Evolutionary conservation across 345 rosid species (phyloP).

Genomic region (Ceriops zippeliana): DNA sequence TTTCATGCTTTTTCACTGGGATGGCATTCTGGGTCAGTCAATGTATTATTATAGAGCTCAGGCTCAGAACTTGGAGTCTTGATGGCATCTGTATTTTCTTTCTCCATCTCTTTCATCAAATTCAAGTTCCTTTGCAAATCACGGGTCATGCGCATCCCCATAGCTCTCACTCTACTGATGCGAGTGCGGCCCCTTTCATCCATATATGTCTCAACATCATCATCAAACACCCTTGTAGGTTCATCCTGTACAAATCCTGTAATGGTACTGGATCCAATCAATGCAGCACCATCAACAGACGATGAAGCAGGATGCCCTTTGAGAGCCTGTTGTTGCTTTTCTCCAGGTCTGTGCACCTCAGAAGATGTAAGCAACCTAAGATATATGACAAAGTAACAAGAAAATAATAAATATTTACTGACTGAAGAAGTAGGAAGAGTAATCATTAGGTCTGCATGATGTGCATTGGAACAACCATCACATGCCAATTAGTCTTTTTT

Average conservation of each 20-base stretch:
- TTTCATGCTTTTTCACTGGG: conserved; percentile 37
- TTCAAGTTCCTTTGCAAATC: conserved; percentile 94
- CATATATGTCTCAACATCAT: conserved; percentile 64
- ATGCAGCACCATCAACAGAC: conserved; percentile 25
- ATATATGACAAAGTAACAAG: conserved; percentile 17
- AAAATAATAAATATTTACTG: conserved; percentile 2
- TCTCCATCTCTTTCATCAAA: conserved; percentile 80
- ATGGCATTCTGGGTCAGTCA: conserved; percentile 23
- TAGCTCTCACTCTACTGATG: conserved; percentile 72
- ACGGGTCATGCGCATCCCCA: conserved; percentile 95
- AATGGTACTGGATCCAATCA: conserved; percentile 36
- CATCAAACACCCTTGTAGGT: conserved; percentile 34
- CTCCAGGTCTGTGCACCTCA: conserved; percentile 43
- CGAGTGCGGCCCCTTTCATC: conserved; percentile 78
- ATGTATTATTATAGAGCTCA: conserved; percentile 24
- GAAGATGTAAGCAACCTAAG: conserved; percentile 60
- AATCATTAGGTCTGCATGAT: not conserved
- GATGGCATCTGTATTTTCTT: conserved; percentile 32
- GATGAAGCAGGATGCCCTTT: conserved; percentile 31
- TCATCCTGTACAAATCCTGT: conserved; percentile 37
- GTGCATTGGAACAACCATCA: not conserved
- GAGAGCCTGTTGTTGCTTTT: conserved; percentile 29
- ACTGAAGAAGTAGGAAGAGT: not conserved
- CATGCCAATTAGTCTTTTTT: too few relatives aligned
- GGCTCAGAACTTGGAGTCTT: conserved; percentile 23